These are phyloP conservation scores for sorghum (Sorghum bicolor) DNA, from an alignment of 176 grass and related monocot genomes.

Conservation along the genomic window Sorghum_bicolor_NCBIv3 NC_012873.2:4833501-4834000, in stretches of 20 bases:
- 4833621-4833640: neutral
- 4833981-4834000: neutral
- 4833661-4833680: neutral
- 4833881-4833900: neutral
- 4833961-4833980: neutral
- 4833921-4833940: neutral
- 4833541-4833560: conserved; percentile 9
- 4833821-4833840: neutral
- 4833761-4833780: neutral
- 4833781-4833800: neutral
- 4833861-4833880: neutral
- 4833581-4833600: neutral
- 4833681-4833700: neutral
- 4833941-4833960: neutral
- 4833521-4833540: conserved; percentile 57
- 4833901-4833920: neutral
- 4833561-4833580: neutral
- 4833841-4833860: neutral
- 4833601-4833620: neutral
- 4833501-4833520: conserved; percentile 91
- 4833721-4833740: neutral
- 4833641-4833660: neutral
- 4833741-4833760: neutral
- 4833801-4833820: neutral
- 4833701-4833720: neutral